Evolutionary conservation across 2,329 filamentous ascomycete species (phyloP).

Genomic region (Catunica adiposa): DNA sequence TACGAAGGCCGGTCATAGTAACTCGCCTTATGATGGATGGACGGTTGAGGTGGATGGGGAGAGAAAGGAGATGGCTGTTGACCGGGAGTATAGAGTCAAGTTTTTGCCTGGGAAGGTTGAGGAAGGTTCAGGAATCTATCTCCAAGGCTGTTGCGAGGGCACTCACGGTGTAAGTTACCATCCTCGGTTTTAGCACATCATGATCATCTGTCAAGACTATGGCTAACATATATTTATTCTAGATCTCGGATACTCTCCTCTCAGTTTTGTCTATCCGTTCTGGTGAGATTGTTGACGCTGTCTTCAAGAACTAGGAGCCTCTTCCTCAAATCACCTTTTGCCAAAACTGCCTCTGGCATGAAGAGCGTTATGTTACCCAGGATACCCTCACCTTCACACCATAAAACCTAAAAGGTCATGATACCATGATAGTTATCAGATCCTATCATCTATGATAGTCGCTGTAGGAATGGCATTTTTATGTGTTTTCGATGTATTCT

Average conservation of each 20-base stretch:
- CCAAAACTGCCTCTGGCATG: neutral
- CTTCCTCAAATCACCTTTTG: too few species aligned
- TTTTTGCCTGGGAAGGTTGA: conserved; percentile 53
- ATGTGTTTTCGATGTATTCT: neutral
- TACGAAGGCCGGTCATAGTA: conserved; percentile 21
- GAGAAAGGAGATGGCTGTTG: conserved; percentile 37
- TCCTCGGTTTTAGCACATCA: neutral
- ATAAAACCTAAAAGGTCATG: too few species aligned
- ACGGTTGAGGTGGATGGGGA: conserved; percentile 24
- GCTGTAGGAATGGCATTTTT: conserved; percentile 2
- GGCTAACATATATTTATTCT: conserved; percentile 15
- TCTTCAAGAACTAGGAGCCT: conserved; percentile 34
- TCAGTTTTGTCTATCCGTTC: conserved; percentile 62
- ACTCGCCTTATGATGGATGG: conserved; percentile 22
- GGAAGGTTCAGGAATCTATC: conserved; percentile 64
- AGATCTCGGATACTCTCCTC: conserved; percentile 67
- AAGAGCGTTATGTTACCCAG: neutral
- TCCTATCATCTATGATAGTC: too few species aligned
- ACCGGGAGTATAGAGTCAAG: conserved; percentile 61
- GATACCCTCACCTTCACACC: neutral
- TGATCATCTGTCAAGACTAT: neutral
- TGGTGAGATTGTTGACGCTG: conserved; percentile 60
- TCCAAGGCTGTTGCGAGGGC: conserved; percentile 85
- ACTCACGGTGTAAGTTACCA: conserved; percentile 69
- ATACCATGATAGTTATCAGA: too few species aligned